These are phyloP conservation scores for Tolypocladium inflatum DNA, from an alignment of 2,329 filamentous ascomycete genomes.

Conservation along the genomic window DNA sequence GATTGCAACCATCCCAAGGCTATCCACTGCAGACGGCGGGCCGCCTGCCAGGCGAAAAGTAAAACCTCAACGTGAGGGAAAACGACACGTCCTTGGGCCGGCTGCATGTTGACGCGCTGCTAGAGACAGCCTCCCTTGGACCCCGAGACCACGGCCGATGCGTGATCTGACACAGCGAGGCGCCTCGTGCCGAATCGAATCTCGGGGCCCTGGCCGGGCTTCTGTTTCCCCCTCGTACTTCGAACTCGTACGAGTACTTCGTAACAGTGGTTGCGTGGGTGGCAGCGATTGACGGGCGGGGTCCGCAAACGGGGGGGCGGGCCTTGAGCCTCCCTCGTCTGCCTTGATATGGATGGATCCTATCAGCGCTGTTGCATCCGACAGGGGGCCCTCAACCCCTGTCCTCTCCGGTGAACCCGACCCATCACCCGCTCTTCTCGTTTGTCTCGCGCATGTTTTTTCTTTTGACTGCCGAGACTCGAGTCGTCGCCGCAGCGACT, in stretches of 20 bases:
- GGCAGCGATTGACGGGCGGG: background rate
- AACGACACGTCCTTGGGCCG: no score
- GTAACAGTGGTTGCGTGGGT: background rate
- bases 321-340: background rate
- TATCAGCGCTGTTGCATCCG: background rate
- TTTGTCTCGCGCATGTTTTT: background rate
- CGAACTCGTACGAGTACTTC: no score
- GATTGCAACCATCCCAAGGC: background rate
- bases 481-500: background rate
- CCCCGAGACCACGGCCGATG: background rate
- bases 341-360: background rate
- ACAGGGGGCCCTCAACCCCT: background rate
- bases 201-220: background rate
- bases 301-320: background rate
- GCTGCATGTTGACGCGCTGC: background rate
- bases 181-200: background rate
- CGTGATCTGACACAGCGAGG: conserved; percentile 1
- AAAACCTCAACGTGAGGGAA: no score
- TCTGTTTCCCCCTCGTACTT: background rate
- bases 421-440: background rate
- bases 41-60: no score
- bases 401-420: background rate
- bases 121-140: background rate
- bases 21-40: no score
- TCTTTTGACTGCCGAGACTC: background rate